phyloP scores from a whole-genome alignment of 805 yeast species.

The Candida insectorum region DNA sequence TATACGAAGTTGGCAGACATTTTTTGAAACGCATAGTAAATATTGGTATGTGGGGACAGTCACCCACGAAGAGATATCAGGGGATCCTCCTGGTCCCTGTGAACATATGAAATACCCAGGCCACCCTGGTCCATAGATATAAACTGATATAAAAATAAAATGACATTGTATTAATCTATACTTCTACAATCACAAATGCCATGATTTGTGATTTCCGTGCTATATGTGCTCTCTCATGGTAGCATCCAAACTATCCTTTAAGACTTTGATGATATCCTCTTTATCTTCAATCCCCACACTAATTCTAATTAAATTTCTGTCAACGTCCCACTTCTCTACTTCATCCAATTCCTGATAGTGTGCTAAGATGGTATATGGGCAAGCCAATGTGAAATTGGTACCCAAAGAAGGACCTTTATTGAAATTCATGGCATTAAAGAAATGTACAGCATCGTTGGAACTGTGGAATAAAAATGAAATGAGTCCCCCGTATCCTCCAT shows the following conservation, averaged over 20 bases:
- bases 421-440: conserved; percentile 64
- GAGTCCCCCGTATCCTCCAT: conserved; percentile 89
- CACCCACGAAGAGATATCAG: conserved; percentile 38
- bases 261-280: conserved; percentile 47
- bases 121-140: neutral
- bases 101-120: conserved; percentile 23
- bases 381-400: conserved; percentile 82
- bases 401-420: conserved; percentile 92
- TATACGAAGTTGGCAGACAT: conserved; percentile 51
- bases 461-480: conserved; percentile 69
- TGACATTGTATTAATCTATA: no score
- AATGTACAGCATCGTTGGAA: conserved; percentile 62
- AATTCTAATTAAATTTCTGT: conserved; percentile 69
- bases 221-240: conserved; percentile 20
- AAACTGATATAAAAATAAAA: no score
- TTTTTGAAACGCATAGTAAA: conserved; percentile 38
- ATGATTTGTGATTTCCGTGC: neutral
- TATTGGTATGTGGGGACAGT: conserved; percentile 68
- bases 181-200: neutral
- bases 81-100: conserved; percentile 54
- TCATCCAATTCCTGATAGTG: conserved; percentile 81
- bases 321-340: conserved; percentile 80
- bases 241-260: conserved; percentile 50
- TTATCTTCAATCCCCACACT: conserved; percentile 83
- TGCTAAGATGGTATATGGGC: conserved; percentile 86